Evolutionary conservation across 129 eudicot genomes (phyloP).

Genomic region (Helianthus annuus): DNA sequence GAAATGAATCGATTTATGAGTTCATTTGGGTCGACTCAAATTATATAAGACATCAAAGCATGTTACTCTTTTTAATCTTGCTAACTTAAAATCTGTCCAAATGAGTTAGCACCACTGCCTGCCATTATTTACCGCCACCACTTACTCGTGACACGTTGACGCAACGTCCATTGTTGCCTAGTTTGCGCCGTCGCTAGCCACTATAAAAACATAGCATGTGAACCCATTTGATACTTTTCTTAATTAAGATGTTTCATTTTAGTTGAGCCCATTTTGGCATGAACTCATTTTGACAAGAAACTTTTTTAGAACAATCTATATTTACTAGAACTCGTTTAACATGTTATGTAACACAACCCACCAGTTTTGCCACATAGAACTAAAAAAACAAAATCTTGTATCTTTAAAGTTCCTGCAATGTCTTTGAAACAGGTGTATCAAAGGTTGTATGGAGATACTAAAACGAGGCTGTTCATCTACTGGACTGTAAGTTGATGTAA

Average conservation of each 20-base stretch:
- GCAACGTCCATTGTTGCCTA: background rate
- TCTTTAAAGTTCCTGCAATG: background rate
- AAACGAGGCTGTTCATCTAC: slow-evolving; percentile 88
- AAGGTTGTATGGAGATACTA: slow-evolving; percentile 79
- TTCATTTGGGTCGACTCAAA: too few relatives aligned
- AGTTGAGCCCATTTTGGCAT: too few relatives aligned
- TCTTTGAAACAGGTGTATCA: slow-evolving; percentile 60
- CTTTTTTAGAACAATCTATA: background rate
- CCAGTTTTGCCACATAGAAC: background rate
- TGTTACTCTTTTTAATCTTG: too few relatives aligned
- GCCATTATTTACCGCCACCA: background rate
- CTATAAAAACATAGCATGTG: too few relatives aligned
- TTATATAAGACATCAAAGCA: too few relatives aligned
- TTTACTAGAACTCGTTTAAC: background rate
- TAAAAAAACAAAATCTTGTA: background rate
- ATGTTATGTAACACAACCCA: too few relatives aligned
- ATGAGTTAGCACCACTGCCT: background rate
- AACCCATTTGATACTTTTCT: too few relatives aligned
- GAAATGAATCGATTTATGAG: background rate
- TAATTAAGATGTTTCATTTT: too few relatives aligned
- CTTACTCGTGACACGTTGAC: background rate
- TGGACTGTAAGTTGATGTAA: slow-evolving; percentile 73
- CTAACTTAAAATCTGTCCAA: background rate
- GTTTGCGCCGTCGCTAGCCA: too few relatives aligned
- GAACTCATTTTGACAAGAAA: background rate